Conservation (phyloP, 2,329 filamentous ascomycete species). For the Fusarium humuli region DNA sequence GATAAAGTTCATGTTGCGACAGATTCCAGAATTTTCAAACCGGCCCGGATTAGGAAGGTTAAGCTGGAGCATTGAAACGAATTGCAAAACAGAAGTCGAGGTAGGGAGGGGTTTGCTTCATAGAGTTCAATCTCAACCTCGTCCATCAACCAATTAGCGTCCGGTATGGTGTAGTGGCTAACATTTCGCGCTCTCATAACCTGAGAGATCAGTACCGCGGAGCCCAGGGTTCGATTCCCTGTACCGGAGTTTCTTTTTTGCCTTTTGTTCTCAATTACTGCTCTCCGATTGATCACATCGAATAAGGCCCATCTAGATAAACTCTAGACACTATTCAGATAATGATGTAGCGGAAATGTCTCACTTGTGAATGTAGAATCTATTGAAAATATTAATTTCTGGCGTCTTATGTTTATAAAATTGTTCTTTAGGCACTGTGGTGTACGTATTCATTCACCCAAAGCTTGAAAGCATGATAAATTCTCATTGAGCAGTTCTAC, state of each 20-base stretch:
- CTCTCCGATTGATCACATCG: neutral
- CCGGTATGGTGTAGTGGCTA: conserved; percentile 52
- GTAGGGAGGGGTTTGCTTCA: rapidly evolving
- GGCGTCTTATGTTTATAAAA: neutral
- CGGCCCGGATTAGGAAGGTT: too few relatives aligned
- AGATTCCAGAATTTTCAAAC: too few relatives aligned
- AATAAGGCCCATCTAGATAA: too few relatives aligned
- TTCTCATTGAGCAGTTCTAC: rapidly evolving
- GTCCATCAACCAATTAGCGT: neutral
- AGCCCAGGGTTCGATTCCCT: conserved; percentile 12
- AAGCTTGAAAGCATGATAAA: too few relatives aligned
- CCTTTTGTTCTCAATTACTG: neutral
- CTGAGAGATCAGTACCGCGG: conserved; percentile 35
- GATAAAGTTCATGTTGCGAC: rapidly evolving
- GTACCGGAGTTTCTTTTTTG: neutral
- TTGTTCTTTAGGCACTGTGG: neutral
- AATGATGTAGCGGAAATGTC: too few relatives aligned
- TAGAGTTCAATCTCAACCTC: rapidly evolving
- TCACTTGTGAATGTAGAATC: too few relatives aligned
- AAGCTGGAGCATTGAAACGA: too few relatives aligned
- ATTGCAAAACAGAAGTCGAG: too few relatives aligned
- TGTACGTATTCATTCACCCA: rapidly evolving
- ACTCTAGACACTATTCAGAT: too few relatives aligned
- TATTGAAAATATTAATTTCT: too few relatives aligned
- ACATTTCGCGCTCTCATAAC: conserved; percentile 50